Conservation (phyloP, 768 basidiomycete genomes). For the Leccinum subgranulosum region DNA sequence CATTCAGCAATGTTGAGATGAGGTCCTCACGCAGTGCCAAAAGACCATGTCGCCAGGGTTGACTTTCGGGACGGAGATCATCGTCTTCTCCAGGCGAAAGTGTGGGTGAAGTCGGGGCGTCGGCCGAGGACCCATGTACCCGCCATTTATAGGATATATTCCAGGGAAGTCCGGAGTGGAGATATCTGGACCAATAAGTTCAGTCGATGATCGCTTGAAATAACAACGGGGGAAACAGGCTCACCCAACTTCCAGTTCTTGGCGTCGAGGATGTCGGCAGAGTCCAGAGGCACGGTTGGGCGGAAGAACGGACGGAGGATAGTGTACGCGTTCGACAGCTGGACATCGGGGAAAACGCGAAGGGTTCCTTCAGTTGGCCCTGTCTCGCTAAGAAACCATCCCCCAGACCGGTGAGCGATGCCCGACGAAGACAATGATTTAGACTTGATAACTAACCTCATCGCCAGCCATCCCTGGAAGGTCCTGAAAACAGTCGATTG, state of each 20-base stretch:
- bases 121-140: conserved; percentile 42
- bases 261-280: conserved; percentile 43
- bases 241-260: conserved; percentile 53
- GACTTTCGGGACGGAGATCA: conserved; percentile 70
- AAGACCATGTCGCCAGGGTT: conserved; percentile 76
- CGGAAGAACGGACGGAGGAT: conserved; percentile 78
- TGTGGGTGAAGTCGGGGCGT: conserved; percentile 64
- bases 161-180: conserved; percentile 52
- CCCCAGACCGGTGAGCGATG: not conserved
- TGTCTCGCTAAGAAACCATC: conserved; percentile 44
- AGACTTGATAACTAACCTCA: conserved; percentile 44
- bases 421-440: not conserved
- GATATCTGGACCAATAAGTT: conserved; percentile 34
- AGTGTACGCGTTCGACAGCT: conserved; percentile 68
- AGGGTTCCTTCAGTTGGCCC: conserved; percentile 68
- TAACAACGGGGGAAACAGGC: conserved; percentile 15
- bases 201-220: conserved; percentile 15
- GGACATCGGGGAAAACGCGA: conserved; percentile 63
- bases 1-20: not conserved
- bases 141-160: conserved; percentile 26
- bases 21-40: conserved; percentile 58
- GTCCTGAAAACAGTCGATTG: conserved; percentile 56
- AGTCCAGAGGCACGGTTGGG: conserved; percentile 39
- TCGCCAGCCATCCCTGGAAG: conserved; percentile 77
- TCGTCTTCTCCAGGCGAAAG: conserved; percentile 56